Percentiles rank a stretch among this genome's conserved stretches.
These are phyloP conservation scores for Petunia hybrid DNA, from an alignment of 305 asterid species.

Conservation along the genomic window DNA sequence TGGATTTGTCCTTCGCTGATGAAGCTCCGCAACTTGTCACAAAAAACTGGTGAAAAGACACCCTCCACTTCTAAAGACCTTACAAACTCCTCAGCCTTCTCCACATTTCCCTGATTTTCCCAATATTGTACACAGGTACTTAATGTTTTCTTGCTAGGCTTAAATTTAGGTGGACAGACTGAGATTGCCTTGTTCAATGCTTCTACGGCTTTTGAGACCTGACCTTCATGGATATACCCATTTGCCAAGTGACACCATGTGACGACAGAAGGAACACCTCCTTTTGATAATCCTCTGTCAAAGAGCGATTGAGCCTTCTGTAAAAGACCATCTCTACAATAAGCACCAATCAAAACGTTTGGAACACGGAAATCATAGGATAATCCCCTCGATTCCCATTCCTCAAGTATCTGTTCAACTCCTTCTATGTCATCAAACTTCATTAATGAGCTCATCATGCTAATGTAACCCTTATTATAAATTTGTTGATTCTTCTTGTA, in stretches of 20 bases:
- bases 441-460: constrained; percentile 63
- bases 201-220: constrained; percentile 51
- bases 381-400: constrained; percentile 63
- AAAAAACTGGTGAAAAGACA: constrained; percentile 31
- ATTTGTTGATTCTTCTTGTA: constrained; percentile 46
- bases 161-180: constrained; percentile 46
- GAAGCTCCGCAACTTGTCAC: constrained; percentile 37
- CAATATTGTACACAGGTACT: constrained; percentile 53
- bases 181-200: constrained; percentile 66
- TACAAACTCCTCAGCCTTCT: constrained; percentile 52
- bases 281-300: constrained; percentile 47
- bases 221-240: constrained; percentile 52
- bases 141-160: constrained; percentile 51
- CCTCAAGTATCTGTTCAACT: constrained; percentile 56
- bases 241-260: constrained; percentile 69
- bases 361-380: constrained; percentile 62
- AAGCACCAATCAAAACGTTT: constrained; percentile 59
- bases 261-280: constrained; percentile 50
- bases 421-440: constrained; percentile 60
- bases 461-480: constrained; percentile 55
- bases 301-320: constrained; percentile 62
- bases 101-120: constrained; percentile 49
- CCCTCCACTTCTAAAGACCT: constrained; percentile 40
- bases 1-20: constrained; percentile 18
- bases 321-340: constrained; percentile 55